Percentiles rank a stretch among this genome's conserved stretches.
These are phyloP conservation scores for Candida nanaspora DNA, from an alignment of 805 yeast genomes.

Conservation along the genomic window DNA sequence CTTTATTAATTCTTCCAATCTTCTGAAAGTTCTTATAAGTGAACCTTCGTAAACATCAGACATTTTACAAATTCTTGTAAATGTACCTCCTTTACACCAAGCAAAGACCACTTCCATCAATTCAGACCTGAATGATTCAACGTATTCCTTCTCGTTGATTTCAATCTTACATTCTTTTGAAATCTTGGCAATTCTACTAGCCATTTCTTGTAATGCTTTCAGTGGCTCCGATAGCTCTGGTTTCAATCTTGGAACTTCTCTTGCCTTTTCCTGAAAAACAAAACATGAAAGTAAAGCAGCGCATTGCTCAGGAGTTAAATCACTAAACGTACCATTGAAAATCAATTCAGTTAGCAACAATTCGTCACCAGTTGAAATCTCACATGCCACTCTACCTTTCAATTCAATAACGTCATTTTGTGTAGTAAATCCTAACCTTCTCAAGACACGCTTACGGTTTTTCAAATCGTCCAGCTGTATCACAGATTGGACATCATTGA, in stretches of 20 bases:
- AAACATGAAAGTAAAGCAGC: slow-evolving; percentile 91
- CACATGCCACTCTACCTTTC: slow-evolving; percentile 97
- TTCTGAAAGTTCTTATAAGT: slow-evolving; percentile 86
- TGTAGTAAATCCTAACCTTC: slow-evolving; percentile 86
- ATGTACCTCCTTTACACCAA: slow-evolving; percentile 95
- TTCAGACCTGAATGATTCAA: slow-evolving; percentile 86
- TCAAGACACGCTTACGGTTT: slow-evolving; percentile 85
- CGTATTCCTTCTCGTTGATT: slow-evolving; percentile 83
- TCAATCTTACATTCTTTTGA: slow-evolving; percentile 88
- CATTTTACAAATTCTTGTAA: slow-evolving; percentile 97
- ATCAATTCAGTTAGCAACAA: slow-evolving; percentile 81
- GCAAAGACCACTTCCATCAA: slow-evolving; percentile 94
- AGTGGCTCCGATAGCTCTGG: slow-evolving; percentile 92
- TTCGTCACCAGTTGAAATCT: slow-evolving; percentile 88
- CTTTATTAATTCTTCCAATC: slow-evolving; percentile 87
- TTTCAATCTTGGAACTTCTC: slow-evolving; percentile 76
- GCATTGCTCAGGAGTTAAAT: slow-evolving; percentile 79
- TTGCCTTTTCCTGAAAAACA: slow-evolving; percentile 94
- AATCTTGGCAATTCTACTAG: slow-evolving; percentile 81
- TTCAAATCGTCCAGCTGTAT: slow-evolving; percentile 91
- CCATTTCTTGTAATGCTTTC: slow-evolving; percentile 84
- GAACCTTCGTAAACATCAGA: slow-evolving; percentile 98
- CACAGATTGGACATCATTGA: slow-evolving; percentile 80
- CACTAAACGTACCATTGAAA: slow-evolving; percentile 92
- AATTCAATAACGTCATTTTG: slow-evolving; percentile 85